Conservation (phyloP, 1,284 basidiomycete genomes). For the Leccinum fallax region DNA sequence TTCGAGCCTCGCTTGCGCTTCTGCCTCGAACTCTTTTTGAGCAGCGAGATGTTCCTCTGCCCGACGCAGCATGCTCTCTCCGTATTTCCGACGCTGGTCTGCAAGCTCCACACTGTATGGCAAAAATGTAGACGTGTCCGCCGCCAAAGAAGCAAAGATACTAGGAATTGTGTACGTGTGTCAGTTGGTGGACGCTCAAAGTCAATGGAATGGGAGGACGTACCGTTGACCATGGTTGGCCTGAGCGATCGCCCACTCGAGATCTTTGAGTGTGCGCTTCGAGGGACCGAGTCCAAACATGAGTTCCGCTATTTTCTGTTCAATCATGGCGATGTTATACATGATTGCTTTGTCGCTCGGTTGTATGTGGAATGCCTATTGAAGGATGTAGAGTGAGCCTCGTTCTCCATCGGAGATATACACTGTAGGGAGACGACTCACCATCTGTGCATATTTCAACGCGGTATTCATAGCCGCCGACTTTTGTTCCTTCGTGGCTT, state of each 20-base stretch:
- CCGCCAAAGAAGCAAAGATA: conserved; percentile 80
- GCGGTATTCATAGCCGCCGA: conserved; percentile 80
- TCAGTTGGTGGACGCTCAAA: neutral
- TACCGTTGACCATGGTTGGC: conserved; percentile 89
- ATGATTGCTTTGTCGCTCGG: conserved; percentile 86
- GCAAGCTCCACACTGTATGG: conserved; percentile 87
- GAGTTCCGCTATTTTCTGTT: conserved; percentile 92
- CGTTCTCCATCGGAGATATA: neutral
- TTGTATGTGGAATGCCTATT: conserved; percentile 76
- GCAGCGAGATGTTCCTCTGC: conserved; percentile 53
- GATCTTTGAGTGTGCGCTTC: conserved; percentile 79
- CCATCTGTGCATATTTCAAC: conserved; percentile 66
- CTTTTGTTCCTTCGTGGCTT: conserved; percentile 85
- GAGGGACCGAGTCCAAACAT: conserved; percentile 71
- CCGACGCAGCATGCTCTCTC: conserved; percentile 79
- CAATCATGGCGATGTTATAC: conserved; percentile 96
- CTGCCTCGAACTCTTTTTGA: conserved; percentile 77
- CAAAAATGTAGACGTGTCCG: conserved; percentile 68
- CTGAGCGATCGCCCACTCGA: conserved; percentile 76
- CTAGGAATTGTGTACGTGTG: conserved; percentile 40
- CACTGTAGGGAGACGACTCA: conserved; percentile 34
- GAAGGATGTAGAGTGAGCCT: neutral
- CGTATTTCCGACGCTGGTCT: conserved; percentile 86
- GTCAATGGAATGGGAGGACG: conserved; percentile 23
- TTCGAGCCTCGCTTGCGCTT: conserved; percentile 78